These are phyloP conservation scores for Boletus rex-veris DNA, from an alignment of 768 basidiomycete genomes.

Conservation along the genomic window DNA sequence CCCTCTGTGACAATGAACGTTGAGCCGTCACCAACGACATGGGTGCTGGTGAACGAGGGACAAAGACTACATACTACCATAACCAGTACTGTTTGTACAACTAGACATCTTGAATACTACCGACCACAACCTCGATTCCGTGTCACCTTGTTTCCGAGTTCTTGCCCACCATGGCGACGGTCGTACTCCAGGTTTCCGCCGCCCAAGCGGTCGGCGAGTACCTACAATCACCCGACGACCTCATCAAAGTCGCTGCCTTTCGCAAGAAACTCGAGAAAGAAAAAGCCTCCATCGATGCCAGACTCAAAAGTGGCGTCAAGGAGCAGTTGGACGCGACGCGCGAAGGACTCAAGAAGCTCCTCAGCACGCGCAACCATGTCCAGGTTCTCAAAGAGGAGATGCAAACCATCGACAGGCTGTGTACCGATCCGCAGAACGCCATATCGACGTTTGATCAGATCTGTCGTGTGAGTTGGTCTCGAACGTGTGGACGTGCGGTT, in stretches of 20 bases:
- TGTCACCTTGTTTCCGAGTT: background rate
- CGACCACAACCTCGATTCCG: background rate
- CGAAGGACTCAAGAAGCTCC: conserved; percentile 79
- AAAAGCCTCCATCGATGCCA: conserved; percentile 88
- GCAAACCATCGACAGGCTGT: conserved; percentile 72
- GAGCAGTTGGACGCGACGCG: conserved; percentile 90
- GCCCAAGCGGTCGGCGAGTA: conserved; percentile 87
- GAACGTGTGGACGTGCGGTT: background rate
- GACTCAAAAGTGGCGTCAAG: conserved; percentile 87
- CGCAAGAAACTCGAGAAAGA: conserved; percentile 96
- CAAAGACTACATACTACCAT: background rate
- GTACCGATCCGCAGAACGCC: conserved; percentile 68
- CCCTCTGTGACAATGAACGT: conserved; percentile 5
- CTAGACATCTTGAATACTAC: background rate
- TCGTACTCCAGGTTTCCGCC: conserved; percentile 60
- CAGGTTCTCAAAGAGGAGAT: conserved; percentile 85
- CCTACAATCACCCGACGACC: conserved; percentile 90
- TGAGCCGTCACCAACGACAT: conserved; percentile 8
- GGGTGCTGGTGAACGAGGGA: background rate
- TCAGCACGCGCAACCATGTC: conserved; percentile 72
- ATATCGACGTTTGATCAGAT: conserved; percentile 95
- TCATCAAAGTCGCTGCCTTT: conserved; percentile 81
- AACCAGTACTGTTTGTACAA: no score
- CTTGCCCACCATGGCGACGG: conserved; percentile 35
- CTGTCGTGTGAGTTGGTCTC: conserved; percentile 62